Evolutionary conservation across 108 stramenopile species (phyloP), one percentile per base, ranked within the genome.

Genomic region (Fragilaria crotonensis): DNA sequence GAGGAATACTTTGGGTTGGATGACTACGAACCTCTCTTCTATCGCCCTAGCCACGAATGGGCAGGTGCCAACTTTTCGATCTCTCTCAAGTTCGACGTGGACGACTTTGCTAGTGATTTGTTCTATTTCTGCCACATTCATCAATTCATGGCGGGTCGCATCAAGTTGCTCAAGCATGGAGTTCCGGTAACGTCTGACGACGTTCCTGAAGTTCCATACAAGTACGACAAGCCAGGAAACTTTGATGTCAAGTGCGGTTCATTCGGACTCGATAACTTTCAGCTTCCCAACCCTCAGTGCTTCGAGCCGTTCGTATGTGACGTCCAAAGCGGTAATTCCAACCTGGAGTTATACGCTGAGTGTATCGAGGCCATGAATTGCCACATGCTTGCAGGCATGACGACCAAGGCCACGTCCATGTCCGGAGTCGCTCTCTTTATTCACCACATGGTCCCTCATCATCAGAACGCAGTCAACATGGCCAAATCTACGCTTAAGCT

Each of bases 391-490:
- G 58, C 23, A n/a, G 73, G 68, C 1, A 87, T 87, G 86, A 83
- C 81, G 21, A 75, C 73, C 25, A 58, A 18, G 47, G 68, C 52
- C 5, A 57, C 33, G 9, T 54, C 56, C 5, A 26, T 52, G 5
- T 44, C 41, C 20, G 77, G 33, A 22, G 36, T 60, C 1, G 78
- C 71, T 0, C 54, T 84, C 33, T 89, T 89, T 51, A 73, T 87
- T 51, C 85, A 85, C 69, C 88, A 93, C 71, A 95, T 93, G 91
- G 93, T 95, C 50, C 90, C 94, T 21, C 94, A 93, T 66, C 89
- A 93, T 59, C 80, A 90, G 57, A 95, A 95, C 58, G 94, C 92
- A 29, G 84, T 92, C 22, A 95, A 93, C 68, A 95, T 95, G 94
- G 91, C 89, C 14, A 93, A 90, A 63, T 52, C 78, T 5, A 58